A percentile compares a stretch with the other conserved stretches of the same genome.
These are phyloP conservation scores for Sclerospora graminicola DNA, from an alignment of 352 stramenopile species.

Conservation along the genomic window DNA sequence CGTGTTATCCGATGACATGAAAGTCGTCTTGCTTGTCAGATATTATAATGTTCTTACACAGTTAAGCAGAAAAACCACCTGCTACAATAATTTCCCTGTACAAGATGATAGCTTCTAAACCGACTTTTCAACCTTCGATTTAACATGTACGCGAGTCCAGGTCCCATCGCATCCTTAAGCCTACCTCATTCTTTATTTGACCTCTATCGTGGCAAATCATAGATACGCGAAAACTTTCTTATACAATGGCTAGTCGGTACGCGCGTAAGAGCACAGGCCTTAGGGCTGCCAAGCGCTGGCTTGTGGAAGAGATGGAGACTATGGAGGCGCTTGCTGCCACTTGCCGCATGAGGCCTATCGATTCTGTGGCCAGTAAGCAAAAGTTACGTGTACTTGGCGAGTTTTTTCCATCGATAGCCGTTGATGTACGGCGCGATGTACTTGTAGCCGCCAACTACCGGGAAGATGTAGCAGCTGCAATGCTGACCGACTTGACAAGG, in stretches of 20 bases:
- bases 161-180: too few species aligned
- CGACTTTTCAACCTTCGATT: too few species aligned
- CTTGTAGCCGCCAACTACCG: constrained; percentile 51
- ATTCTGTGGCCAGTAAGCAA: constrained; percentile 30
- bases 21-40: too few species aligned
- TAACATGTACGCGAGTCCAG: too few species aligned
- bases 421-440: constrained; percentile 49
- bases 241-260: constrained; percentile 18
- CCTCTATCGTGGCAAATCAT: too few species aligned
- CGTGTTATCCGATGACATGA: too few species aligned
- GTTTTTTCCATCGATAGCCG: constrained; percentile 38
- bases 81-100: too few species aligned
- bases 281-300: constrained; percentile 22
- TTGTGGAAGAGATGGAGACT: constrained; percentile 21
- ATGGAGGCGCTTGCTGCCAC: constrained; percentile 15
- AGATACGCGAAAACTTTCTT: too few species aligned
- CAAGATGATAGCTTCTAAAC: too few species aligned
- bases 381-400: constrained; percentile 39
- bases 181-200: too few species aligned
- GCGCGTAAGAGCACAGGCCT: constrained; percentile 23
- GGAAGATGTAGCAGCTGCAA: constrained; percentile 48
- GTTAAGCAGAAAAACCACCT: too few species aligned
- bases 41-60: too few species aligned
- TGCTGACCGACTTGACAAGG: constrained; percentile 42
- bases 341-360: constrained; percentile 17